Evolutionary conservation across 1,284 basidiomycete species (phyloP).

Genomic region (Ceratobasidium theobromae): DNA sequence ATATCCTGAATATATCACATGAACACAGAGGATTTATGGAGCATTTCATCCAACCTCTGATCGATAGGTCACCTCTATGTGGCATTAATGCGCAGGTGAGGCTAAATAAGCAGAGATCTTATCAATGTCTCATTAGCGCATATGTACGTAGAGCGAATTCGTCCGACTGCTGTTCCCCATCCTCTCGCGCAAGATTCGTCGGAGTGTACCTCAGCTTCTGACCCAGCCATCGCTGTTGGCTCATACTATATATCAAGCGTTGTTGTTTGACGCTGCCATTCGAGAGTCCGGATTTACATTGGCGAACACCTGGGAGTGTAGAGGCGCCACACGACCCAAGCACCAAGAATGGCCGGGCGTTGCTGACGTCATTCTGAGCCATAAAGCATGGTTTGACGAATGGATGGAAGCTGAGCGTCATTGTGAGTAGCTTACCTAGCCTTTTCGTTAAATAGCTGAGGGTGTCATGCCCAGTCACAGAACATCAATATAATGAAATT

Average conservation of each 20-base stretch:
- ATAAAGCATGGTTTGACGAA: constrained; percentile 83
- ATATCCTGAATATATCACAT: constrained; percentile 80
- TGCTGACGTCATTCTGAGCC: constrained; percentile 77
- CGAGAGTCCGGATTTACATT: constrained; percentile 74
- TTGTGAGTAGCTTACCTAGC: constrained; percentile 56
- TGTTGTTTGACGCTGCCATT: constrained; percentile 83
- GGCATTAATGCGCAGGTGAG: constrained; percentile 73
- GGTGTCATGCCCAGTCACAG: constrained; percentile 61
- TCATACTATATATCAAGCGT: constrained; percentile 91
- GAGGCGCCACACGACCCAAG: constrained; percentile 37
- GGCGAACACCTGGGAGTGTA: constrained; percentile 49
- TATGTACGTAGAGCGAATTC: constrained; percentile 66
- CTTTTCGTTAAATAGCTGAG: background rate
- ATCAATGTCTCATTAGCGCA: constrained; percentile 15
- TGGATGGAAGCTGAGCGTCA: constrained; percentile 88
- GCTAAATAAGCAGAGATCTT: constrained; percentile 34
- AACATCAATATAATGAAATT: constrained; percentile 79
- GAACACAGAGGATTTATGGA: constrained; percentile 81
- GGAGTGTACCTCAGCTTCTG: constrained; percentile 73
- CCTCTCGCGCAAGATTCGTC: constrained; percentile 68
- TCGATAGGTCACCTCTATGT: constrained; percentile 63
- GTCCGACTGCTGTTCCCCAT: constrained; percentile 70
- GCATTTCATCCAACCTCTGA: constrained; percentile 69
- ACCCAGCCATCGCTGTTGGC: constrained; percentile 83
- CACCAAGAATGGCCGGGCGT: constrained; percentile 66